Evolutionary conservation across 345 rosid genomes (phyloP).

Genomic region (Turritis glabra): DNA sequence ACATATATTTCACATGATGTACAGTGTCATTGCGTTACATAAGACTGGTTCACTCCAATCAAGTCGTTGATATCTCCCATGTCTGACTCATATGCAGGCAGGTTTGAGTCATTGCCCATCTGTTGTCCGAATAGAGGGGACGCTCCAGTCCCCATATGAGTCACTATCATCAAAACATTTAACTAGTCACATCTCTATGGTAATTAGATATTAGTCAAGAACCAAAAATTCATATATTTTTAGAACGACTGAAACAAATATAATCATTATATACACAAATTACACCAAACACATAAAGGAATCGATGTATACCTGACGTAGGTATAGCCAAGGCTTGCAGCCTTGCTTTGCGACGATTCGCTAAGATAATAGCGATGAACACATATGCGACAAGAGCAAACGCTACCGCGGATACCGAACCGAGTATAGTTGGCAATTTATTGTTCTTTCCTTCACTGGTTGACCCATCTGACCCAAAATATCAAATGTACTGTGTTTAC

Average conservation of each 20-base stretch:
- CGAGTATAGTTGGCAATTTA: slow-evolving; percentile 27
- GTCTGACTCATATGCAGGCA: background rate
- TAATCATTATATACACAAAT: background rate
- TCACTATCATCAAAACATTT: background rate
- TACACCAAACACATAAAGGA: background rate
- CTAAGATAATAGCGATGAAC: background rate
- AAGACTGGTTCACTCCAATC: background rate
- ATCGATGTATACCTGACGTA: slow-evolving; percentile 12
- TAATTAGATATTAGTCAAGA: background rate
- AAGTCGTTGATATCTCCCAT: background rate
- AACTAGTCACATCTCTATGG: background rate
- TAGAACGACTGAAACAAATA: background rate
- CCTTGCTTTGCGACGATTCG: slow-evolving; percentile 2
- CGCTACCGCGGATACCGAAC: background rate
- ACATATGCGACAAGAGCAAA: background rate
- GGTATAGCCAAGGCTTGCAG: background rate
- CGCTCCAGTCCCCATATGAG: slow-evolving; percentile 13
- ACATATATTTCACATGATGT: background rate
- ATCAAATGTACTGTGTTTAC: background rate
- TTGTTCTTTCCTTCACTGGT: background rate
- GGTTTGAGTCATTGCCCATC: background rate
- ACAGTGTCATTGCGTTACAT: background rate
- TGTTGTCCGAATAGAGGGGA: slow-evolving; percentile 10
- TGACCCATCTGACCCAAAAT: background rate
- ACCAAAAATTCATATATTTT: background rate